phyloP scores from a whole-genome alignment of 768 basidiomycete species.

The Lanmaoa rubissima region DNA sequence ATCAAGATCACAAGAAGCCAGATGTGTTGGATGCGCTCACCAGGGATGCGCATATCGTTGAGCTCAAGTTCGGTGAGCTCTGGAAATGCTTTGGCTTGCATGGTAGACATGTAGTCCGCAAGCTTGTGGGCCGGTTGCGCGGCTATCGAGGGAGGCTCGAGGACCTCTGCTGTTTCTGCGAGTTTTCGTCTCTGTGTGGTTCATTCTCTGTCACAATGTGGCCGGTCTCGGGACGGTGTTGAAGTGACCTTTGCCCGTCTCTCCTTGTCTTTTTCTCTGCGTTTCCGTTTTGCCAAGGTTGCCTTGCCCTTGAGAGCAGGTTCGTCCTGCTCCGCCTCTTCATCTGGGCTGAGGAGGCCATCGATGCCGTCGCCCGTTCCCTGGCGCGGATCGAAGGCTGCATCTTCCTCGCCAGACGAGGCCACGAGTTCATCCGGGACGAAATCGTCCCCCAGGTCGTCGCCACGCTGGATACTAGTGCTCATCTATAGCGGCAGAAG shows the following conservation, averaged over 20 bases:
- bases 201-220: conserved; percentile 6
- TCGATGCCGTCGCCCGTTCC: conserved; percentile 36
- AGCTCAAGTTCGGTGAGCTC: conserved; percentile 77
- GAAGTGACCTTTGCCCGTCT: conserved; percentile 60
- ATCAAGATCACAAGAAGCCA: conserved; percentile 36
- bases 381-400: conserved; percentile 23
- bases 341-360: conserved; percentile 46
- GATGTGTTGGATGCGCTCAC: conserved; percentile 42
- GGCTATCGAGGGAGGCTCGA: conserved; percentile 47
- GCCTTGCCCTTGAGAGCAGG: conserved; percentile 19
- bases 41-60: conserved; percentile 72
- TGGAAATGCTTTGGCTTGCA: conserved; percentile 69
- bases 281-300: conserved; percentile 59
- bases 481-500: conserved; percentile 19
- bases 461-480: conserved; percentile 44
- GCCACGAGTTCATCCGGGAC: conserved; percentile 67
- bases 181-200: conserved; percentile 59
- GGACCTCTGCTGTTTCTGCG: conserved; percentile 41
- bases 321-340: conserved; percentile 38
- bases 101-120: conserved; percentile 58
- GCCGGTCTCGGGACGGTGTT: conserved; percentile 10
- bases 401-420: conserved; percentile 56
- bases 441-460: conserved; percentile 86
- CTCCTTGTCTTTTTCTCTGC: conserved; percentile 72
- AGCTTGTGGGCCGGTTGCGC: conserved; percentile 55